These are phyloP conservation scores for Rhododendron simsii DNA, from an alignment of 148 eudicot species.

Conservation along the genomic window DNA sequence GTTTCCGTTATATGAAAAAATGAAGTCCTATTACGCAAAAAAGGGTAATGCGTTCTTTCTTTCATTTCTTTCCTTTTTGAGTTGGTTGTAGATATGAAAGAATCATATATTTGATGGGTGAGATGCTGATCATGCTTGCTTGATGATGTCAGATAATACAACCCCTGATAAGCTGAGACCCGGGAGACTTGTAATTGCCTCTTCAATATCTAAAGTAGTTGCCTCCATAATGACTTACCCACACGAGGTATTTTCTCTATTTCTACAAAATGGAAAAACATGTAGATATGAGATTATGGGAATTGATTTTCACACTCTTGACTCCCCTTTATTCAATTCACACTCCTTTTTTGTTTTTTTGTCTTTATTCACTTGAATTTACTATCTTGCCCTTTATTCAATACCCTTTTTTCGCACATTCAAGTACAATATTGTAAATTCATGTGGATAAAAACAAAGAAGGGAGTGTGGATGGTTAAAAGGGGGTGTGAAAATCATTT, in stretches of 20 bases:
- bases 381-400: too few relatives aligned
- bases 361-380: too few relatives aligned
- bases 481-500: not conserved
- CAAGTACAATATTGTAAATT: too few relatives aligned
- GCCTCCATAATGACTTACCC: constrained; percentile 89
- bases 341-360: too few relatives aligned
- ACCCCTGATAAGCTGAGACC: constrained; percentile 52
- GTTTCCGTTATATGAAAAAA: constrained; percentile 84
- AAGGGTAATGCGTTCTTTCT: constrained; percentile 40
- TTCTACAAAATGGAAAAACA: not conserved
- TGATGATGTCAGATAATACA: constrained; percentile 50
- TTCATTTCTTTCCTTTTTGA: not conserved
- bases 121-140: constrained; percentile 8
- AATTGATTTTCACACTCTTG: too few relatives aligned
- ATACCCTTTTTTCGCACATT: too few relatives aligned
- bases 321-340: too few relatives aligned
- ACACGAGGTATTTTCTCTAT: constrained; percentile 57
- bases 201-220: constrained; percentile 61
- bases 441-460: too few relatives aligned
- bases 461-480: too few relatives aligned
- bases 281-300: not conserved
- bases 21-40: constrained; percentile 70
- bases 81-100: not conserved
- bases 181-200: constrained; percentile 71
- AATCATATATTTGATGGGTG: not conserved